These are phyloP conservation scores for Phoenix roebelenii DNA, from an alignment of 176 grass and related monocot genomes.

Conservation along the genomic window DNA sequence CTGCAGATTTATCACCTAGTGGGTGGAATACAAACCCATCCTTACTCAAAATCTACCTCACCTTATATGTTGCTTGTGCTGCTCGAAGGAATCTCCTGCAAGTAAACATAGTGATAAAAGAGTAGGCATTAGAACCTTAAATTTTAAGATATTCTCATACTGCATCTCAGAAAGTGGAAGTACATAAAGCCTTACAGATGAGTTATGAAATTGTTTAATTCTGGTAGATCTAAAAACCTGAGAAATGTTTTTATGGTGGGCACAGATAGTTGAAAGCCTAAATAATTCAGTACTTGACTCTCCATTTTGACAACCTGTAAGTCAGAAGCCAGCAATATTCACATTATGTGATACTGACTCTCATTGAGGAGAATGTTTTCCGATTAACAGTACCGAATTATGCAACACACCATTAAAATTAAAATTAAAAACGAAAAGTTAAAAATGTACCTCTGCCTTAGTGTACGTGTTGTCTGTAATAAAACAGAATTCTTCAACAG, in stretches of 20 bases:
- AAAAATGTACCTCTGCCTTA: constrained; percentile 61
- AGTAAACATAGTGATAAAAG: not conserved
- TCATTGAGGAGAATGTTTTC: too few species aligned
- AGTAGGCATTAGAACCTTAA: too few species aligned
- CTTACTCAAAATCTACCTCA: constrained; percentile 11
- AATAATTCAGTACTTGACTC: constrained; percentile 35
- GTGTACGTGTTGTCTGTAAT: constrained; percentile 70
- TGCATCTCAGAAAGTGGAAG: too few species aligned
- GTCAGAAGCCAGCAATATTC: constrained; percentile 17
- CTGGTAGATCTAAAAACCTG: constrained; percentile 33
- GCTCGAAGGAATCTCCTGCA: constrained; percentile 86
- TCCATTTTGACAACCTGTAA: constrained; percentile 84
- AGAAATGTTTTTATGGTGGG: constrained; percentile 83
- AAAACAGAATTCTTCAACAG: constrained; percentile 74
- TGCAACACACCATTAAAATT: not conserved
- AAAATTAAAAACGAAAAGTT: not conserved
- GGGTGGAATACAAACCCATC: too few species aligned
- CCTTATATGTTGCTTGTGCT: constrained; percentile 48
- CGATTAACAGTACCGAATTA: not conserved
- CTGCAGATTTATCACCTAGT: too few species aligned
- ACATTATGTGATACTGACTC: too few species aligned
- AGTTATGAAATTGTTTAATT: too few species aligned
- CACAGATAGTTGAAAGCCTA: constrained; percentile 72
- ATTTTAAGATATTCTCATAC: too few species aligned
- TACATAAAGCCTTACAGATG: too few species aligned